These are phyloP conservation scores for Trichocladium antarcticum DNA, from an alignment of 495 filamentous ascomycete species.

Conservation along the genomic window DNA sequence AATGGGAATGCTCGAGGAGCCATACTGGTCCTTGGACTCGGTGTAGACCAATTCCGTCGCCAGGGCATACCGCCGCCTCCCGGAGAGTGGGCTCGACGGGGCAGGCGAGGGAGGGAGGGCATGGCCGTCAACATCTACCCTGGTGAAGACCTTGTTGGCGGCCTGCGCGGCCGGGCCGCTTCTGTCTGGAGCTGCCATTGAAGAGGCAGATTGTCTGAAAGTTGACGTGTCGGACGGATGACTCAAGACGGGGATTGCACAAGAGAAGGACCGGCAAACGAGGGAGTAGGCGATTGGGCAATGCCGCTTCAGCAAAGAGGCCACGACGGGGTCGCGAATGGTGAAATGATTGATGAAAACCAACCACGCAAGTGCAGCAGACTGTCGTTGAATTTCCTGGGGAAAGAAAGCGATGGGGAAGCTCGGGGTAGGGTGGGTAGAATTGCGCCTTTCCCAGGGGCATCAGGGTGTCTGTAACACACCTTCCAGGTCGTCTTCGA, in stretches of 20 bases:
- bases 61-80: conserved; percentile 71
- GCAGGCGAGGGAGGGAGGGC: conserved; percentile 88
- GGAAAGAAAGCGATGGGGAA: background rate
- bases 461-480: background rate
- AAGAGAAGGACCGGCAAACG: background rate
- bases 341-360: background rate
- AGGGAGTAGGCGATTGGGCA: background rate
- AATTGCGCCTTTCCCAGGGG: background rate
- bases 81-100: conserved; percentile 77
- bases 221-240: no score
- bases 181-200: conserved; percentile 29
- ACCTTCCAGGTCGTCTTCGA: background rate
- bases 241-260: background rate
- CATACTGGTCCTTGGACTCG: conserved; percentile 90
- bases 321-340: background rate
- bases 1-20: conserved; percentile 87
- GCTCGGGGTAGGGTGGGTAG: background rate
- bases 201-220: background rate
- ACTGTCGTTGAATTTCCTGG: background rate
- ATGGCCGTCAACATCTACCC: conserved; percentile 78
- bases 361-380: background rate
- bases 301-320: background rate
- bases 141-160: conserved; percentile 56
- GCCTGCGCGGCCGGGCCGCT: conserved; percentile 22
- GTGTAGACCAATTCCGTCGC: conserved; percentile 95